A percentile compares a stretch with the other conserved stretches of the same genome.
Conservation (phyloP, 768 basidiomycete genomes). For the Sarcodon sp. region DNA sequence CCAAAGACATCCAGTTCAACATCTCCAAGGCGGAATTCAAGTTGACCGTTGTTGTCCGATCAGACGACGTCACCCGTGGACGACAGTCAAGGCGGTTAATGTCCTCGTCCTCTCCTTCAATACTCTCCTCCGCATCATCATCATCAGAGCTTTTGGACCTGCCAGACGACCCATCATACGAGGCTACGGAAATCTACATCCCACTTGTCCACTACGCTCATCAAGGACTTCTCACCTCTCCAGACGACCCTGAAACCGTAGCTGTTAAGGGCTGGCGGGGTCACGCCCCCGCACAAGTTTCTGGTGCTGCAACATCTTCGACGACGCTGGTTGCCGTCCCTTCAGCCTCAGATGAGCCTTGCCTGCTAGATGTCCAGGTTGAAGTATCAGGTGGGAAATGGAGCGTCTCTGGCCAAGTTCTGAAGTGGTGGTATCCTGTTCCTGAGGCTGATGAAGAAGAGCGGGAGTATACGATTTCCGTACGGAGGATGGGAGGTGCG, state of each 20-base stretch:
- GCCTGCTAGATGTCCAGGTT: slow-evolving; percentile 26
- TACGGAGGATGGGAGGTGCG: slow-evolving; percentile 16
- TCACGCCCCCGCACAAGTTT: not conserved
- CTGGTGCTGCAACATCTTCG: slow-evolving; percentile 6
- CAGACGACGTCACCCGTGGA: slow-evolving; percentile 34
- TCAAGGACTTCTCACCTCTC: not conserved
- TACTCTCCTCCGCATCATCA: slow-evolving; percentile 5
- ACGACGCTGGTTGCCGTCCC: slow-evolving; percentile 1
- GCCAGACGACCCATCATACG: slow-evolving; percentile 8
- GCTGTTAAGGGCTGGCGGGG: not conserved
- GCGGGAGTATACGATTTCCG: slow-evolving; percentile 17
- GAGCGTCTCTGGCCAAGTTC: slow-evolving; percentile 32
- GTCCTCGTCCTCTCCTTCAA: not conserved
- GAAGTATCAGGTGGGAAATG: slow-evolving; percentile 32
- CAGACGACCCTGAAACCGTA: not conserved
- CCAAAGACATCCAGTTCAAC: slow-evolving; percentile 62
- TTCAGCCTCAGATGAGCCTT: not conserved
- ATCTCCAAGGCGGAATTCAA: slow-evolving; percentile 58
- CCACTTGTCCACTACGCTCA: slow-evolving; percentile 81
- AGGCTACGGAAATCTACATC: slow-evolving; percentile 81
- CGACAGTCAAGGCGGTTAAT: not conserved
- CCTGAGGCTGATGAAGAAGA: slow-evolving; percentile 15
- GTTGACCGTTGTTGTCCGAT: slow-evolving; percentile 47
- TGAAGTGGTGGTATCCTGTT: slow-evolving; percentile 28
- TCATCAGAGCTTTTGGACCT: slow-evolving; percentile 7